These are phyloP conservation scores for Cenchrus purpureus DNA, from an alignment of 176 grass and related monocot species.

Conservation along the genomic window DNA sequence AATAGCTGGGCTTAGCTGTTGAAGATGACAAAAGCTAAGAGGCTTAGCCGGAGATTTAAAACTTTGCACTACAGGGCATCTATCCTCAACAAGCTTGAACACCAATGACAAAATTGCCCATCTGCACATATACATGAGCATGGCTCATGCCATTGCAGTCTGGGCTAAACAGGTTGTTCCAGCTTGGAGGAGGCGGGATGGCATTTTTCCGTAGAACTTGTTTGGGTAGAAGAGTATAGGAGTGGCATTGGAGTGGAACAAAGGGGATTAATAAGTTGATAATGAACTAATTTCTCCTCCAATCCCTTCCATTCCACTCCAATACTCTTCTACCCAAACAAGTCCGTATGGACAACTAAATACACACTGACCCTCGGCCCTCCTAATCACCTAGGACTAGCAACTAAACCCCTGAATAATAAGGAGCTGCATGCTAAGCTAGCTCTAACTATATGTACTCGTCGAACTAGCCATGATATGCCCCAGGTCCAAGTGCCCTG, in stretches of 20 bases:
- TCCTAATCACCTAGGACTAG: constrained; percentile 2
- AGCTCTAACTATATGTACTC: constrained; percentile 39
- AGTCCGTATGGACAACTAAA: no score
- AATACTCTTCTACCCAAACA: no score
- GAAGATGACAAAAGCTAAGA: no score
- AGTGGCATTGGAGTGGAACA: no score
- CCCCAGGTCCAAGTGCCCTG: neutral
- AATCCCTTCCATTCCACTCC: no score
- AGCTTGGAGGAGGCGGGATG: constrained; percentile 8
- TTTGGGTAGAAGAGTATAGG: no score
- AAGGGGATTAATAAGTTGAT: no score
- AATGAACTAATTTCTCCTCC: no score
- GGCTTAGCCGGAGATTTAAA: no score
- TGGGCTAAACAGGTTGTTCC: constrained; percentile 35
- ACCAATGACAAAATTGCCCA: constrained; percentile 47
- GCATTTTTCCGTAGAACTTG: no score
- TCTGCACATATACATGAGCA: neutral
- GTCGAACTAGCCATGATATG: neutral
- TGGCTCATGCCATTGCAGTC: neutral
- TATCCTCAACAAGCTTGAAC: constrained; percentile 44
- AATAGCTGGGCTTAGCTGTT: no score
- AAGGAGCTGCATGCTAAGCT: constrained; percentile 5
- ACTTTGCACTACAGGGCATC: constrained; percentile 15
- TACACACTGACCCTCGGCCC: neutral
- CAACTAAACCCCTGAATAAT: constrained; percentile 1